Evolutionary conservation across 768 basidiomycete genomes (phyloP).

Genomic region (Lactarius indigo): DNA sequence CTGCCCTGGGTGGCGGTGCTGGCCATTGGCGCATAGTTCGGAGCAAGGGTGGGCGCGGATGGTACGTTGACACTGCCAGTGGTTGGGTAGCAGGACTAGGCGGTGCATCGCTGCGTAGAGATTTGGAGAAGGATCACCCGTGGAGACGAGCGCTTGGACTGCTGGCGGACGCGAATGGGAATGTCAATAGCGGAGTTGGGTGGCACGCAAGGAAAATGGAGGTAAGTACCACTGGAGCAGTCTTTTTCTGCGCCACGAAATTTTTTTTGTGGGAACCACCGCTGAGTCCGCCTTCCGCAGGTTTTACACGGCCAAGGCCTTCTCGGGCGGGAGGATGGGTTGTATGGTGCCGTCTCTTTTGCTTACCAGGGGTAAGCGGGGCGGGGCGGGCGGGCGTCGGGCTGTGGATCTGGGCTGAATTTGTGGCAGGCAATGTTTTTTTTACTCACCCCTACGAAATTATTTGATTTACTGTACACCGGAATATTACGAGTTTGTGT

Average conservation of each 20-base stretch:
- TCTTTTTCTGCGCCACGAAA: neutral
- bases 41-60: slow-evolving; percentile 90
- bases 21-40: slow-evolving; percentile 86
- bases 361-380: slow-evolving; percentile 80
- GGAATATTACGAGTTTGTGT: neutral
- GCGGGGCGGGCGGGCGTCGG: neutral
- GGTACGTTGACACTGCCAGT: slow-evolving; percentile 89
- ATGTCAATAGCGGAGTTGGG: slow-evolving; percentile 86
- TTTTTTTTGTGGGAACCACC: neutral
- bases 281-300: slow-evolving; percentile 5
- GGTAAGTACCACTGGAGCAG: slow-evolving; percentile 21
- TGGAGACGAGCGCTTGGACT: slow-evolving; percentile 67
- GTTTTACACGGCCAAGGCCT: slow-evolving; percentile 87
- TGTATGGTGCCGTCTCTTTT: slow-evolving; percentile 93
- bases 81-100: slow-evolving; percentile 62
- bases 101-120: slow-evolving; percentile 40
- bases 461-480: neutral
- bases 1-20: slow-evolving; percentile 71
- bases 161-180: slow-evolving; percentile 77
- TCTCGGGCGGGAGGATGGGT: slow-evolving; percentile 87
- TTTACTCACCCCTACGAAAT: neutral
- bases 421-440: neutral
- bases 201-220: slow-evolving; percentile 94
- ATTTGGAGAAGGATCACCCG: slow-evolving; percentile 48
- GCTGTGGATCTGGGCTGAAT: neutral